A percentile compares a stretch with the other conserved stretches of the same genome.
Conservation (phyloP, 2,329 filamentous ascomycete genomes). For the Fusarium continuum region DNA sequence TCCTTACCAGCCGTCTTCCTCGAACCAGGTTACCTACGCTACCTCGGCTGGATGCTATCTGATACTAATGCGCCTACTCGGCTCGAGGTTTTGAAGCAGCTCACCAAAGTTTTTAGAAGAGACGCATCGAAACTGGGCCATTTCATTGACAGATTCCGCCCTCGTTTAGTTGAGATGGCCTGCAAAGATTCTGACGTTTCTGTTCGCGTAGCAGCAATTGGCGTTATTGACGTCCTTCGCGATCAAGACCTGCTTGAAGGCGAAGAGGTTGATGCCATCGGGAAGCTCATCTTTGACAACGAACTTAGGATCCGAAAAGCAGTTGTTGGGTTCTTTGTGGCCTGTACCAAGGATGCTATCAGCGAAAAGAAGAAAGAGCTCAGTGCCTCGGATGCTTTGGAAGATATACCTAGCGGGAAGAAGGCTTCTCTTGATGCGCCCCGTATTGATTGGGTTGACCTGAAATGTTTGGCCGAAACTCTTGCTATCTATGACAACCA, state of each 20-base stretch:
- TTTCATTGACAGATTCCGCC: conserved; percentile 91
- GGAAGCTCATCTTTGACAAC: conserved; percentile 87
- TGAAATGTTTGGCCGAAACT: conserved; percentile 89
- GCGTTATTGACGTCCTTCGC: conserved; percentile 82
- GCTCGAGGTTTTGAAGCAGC: conserved; percentile 85
- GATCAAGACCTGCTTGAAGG: conserved; percentile 89
- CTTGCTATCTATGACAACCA: conserved; percentile 83
- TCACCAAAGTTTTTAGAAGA: conserved; percentile 80
- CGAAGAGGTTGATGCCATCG: conserved; percentile 87
- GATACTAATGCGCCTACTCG: conserved; percentile 79
- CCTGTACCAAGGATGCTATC: conserved; percentile 84
- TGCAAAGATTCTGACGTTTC: conserved; percentile 82
- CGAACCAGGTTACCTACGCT: conserved; percentile 88
- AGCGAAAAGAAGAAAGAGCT: conserved; percentile 84
- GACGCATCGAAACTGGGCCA: conserved; percentile 85
- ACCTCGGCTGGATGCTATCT: conserved; percentile 94
- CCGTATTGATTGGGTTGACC: conserved; percentile 84
- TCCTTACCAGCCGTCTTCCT: conserved; percentile 88
- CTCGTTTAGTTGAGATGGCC: conserved; percentile 91
- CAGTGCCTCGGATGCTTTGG: conserved; percentile 78
- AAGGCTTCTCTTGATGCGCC: conserved; percentile 82
- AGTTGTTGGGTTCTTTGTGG: conserved; percentile 88
- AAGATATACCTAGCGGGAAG: conserved; percentile 74
- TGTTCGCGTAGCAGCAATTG: conserved; percentile 82
- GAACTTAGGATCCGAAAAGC: conserved; percentile 87